A percentile compares a stretch with the other conserved stretches of the same genome.
Evolutionary conservation across 306 rosid species (phyloP).

Genomic region (Fragaria vesca): DNA sequence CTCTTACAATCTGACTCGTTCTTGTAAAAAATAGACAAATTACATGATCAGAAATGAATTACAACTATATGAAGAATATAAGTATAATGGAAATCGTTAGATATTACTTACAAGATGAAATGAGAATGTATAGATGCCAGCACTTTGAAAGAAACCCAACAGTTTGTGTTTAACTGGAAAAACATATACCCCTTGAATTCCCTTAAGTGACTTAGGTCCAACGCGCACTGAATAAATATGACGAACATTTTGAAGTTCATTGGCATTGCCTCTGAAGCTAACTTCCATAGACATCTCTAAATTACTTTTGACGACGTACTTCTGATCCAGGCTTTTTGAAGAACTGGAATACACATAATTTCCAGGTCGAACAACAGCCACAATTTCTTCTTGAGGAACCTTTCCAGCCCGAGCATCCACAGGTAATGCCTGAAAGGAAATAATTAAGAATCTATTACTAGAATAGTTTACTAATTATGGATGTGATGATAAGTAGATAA

Average conservation of each 20-base stretch:
- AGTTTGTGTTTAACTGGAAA: slow-evolving; percentile 32
- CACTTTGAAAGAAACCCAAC: slow-evolving; percentile 21
- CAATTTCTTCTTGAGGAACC: slow-evolving; percentile 30
- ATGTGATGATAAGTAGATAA: background rate
- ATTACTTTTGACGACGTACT: slow-evolving; percentile 21
- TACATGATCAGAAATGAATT: slow-evolving; percentile 5
- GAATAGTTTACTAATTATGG: background rate
- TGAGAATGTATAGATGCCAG: slow-evolving; percentile 37
- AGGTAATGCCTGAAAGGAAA: slow-evolving; percentile 32
- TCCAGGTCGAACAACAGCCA: slow-evolving; percentile 41
- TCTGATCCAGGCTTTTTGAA: slow-evolving; percentile 35
- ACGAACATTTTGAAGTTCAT: background rate
- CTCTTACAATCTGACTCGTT: slow-evolving; percentile 25
- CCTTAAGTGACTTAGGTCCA: slow-evolving; percentile 26
- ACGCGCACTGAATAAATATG: slow-evolving; percentile 4
- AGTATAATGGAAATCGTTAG: background rate
- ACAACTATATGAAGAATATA: background rate
- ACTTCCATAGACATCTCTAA: slow-evolving; percentile 36
- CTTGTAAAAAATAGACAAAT: slow-evolving; percentile 28
- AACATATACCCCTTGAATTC: slow-evolving; percentile 36
- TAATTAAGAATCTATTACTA: background rate
- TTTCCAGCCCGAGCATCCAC: slow-evolving; percentile 33
- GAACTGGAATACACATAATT: slow-evolving; percentile 19
- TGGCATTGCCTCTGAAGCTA: slow-evolving; percentile 3
- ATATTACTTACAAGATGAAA: slow-evolving; percentile 45